Evolutionary conservation across 2,329 filamentous ascomycete genomes (phyloP).

Genomic region (Aspergillus alliaceus): DNA sequence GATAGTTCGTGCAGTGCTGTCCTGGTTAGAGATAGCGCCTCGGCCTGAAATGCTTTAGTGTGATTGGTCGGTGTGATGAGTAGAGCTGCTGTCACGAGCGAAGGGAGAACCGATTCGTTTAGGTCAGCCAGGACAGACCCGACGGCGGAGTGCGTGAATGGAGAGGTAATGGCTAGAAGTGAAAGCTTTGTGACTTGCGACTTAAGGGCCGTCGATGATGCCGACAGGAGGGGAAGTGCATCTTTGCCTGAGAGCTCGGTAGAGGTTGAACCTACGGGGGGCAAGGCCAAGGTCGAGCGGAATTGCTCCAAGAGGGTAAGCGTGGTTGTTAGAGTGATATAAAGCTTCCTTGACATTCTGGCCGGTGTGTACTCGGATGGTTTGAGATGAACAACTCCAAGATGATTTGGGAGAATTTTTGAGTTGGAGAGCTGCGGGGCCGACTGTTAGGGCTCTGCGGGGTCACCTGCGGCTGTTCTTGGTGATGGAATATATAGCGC

Average conservation of each 20-base stretch:
- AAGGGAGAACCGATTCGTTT: constrained; percentile 71
- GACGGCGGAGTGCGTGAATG: constrained; percentile 79
- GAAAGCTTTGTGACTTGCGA: constrained; percentile 87
- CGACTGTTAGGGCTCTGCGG: constrained; percentile 32
- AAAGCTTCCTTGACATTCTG: constrained; percentile 35
- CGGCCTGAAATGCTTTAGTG: constrained; percentile 62
- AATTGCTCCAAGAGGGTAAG: constrained; percentile 42
- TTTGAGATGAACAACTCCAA: too few relatives aligned
- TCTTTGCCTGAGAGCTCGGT: constrained; percentile 27
- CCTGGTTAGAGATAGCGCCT: constrained; percentile 61
- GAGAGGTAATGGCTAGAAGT: constrained; percentile 80
- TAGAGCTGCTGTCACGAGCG: constrained; percentile 69
- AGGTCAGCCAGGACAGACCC: constrained; percentile 69
- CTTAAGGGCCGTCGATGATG: constrained; percentile 70
- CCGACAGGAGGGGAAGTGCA: constrained; percentile 67
- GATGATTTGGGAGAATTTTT: constrained; percentile 25
- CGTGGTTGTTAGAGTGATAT: constrained; percentile 32
- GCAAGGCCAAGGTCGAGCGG: constrained; percentile 33
- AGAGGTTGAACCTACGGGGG: constrained; percentile 13
- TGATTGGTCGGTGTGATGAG: constrained; percentile 63
- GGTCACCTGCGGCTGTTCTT: constrained; percentile 21
- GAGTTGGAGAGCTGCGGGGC: constrained; percentile 27
- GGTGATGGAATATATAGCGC: background rate
- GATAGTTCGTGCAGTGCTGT: constrained; percentile 64
- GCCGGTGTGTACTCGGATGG: background rate